Conservation (phyloP, 139 green algal species). For the Chlamydomonas eustigma region DNA sequence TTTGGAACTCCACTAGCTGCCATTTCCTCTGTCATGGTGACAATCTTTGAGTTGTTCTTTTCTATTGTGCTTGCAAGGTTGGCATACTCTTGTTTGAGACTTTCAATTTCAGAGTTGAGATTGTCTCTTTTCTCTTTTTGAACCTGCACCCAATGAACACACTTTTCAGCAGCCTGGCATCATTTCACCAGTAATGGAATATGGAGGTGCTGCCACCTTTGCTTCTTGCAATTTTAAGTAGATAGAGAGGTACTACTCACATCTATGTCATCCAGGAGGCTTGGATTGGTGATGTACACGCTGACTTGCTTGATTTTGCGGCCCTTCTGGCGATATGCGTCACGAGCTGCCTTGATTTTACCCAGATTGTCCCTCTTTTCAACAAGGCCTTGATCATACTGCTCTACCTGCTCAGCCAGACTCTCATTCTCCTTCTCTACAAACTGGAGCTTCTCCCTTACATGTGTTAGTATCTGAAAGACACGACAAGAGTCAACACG, state of each 20-base stretch:
- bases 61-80: constrained; percentile 8
- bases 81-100: constrained; percentile 32
- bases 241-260: too few relatives aligned
- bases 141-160: constrained; percentile 16
- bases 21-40: constrained; percentile 26
- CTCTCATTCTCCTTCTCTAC: constrained; percentile 62
- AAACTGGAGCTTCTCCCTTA: constrained; percentile 84
- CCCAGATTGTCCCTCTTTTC: constrained; percentile 36
- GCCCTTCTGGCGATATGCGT: constrained; percentile 41
- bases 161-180: constrained; percentile 58
- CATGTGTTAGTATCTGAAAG: constrained; percentile 72
- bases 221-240: too few relatives aligned
- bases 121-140: constrained; percentile 39
- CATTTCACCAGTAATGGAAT: constrained; percentile 44
- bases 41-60: constrained; percentile 17
- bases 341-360: constrained; percentile 31
- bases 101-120: constrained; percentile 33
- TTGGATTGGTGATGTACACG: constrained; percentile 47
- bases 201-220: too few relatives aligned
- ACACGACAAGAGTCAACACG: too few relatives aligned
- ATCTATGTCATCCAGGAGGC: constrained; percentile 59
- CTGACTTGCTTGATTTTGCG: constrained; percentile 45
- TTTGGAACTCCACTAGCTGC: not conserved
- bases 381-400: constrained; percentile 36
- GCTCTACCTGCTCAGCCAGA: constrained; percentile 27